Evolutionary conservation across 129 eudicot species (phyloP).

Genomic region (Pittosporum tobira): DNA sequence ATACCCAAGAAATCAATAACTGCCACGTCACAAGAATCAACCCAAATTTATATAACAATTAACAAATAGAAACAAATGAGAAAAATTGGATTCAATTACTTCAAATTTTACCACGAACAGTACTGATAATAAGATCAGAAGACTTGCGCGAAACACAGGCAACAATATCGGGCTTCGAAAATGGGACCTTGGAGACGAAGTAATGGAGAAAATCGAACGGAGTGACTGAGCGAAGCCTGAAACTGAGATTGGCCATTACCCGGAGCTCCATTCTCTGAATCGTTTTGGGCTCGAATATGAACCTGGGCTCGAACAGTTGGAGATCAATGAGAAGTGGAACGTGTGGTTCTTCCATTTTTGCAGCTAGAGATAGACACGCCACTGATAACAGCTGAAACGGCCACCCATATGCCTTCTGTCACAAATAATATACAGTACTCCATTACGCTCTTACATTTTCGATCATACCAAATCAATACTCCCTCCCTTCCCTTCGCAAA

Average conservation of each 20-base stretch:
- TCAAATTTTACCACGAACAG: conserved; percentile 32
- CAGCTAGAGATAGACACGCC: conserved; percentile 56
- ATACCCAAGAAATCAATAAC: conserved; percentile 39
- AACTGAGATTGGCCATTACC: conserved; percentile 43
- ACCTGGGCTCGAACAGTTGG: conserved; percentile 33
- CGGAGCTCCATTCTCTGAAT: conserved; percentile 54
- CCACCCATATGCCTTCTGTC: conserved; percentile 41
- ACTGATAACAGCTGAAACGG: conserved; percentile 43
- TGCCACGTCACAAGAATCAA: conserved; percentile 17
- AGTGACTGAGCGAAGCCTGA: conserved; percentile 50
- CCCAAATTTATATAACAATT: too few species aligned
- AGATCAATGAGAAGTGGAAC: conserved; percentile 45
- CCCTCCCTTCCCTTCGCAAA: too few species aligned
- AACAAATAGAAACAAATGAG: too few species aligned
- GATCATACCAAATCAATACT: not conserved
- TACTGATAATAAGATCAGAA: conserved; percentile 43
- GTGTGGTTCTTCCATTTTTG: conserved; percentile 50
- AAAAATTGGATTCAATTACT: too few species aligned
- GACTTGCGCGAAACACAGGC: conserved; percentile 15
- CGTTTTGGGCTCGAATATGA: conserved; percentile 40
- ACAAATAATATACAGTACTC: too few species aligned
- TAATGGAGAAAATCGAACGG: conserved; percentile 47
- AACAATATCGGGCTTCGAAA: not conserved
- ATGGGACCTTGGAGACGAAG: conserved; percentile 29
- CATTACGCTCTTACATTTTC: not conserved